These are phyloP conservation scores for Penicillium roqueforti DNA, from an alignment of 495 filamentous ascomycete species.

Conservation along the genomic window DNA sequence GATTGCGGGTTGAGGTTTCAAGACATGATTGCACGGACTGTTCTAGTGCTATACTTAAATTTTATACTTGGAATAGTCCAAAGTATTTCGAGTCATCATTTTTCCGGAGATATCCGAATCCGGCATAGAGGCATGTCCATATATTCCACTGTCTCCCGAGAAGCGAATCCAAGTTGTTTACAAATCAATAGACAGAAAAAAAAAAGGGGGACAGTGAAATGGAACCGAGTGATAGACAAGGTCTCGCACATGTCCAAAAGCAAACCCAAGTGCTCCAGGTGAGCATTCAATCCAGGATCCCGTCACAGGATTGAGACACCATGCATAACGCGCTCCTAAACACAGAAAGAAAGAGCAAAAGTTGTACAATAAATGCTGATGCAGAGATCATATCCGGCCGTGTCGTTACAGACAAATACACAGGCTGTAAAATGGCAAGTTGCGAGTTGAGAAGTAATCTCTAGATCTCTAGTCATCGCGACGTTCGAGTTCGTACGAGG, in stretches of 20 bases:
- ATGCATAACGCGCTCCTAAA: slow-evolving; percentile 29
- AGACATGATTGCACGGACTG: background rate
- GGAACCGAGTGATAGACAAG: background rate
- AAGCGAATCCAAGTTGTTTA: slow-evolving; percentile 23
- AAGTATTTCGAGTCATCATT: slow-evolving; percentile 4
- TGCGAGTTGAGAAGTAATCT: background rate
- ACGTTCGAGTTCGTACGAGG: slow-evolving; percentile 41
- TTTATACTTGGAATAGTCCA: background rate
- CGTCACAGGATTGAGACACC: slow-evolving; percentile 23
- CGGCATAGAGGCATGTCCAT: slow-evolving; percentile 1
- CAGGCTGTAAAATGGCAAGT: slow-evolving; percentile 7
- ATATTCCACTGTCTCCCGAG: slow-evolving; percentile 1
- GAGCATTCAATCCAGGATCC: slow-evolving; percentile 24
- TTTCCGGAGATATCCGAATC: slow-evolving; percentile 8
- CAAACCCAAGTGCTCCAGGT: slow-evolving; percentile 26
- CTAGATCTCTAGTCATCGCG: slow-evolving; percentile 34
- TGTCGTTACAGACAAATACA: slow-evolving; percentile 28
- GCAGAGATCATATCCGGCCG: slow-evolving; percentile 25
- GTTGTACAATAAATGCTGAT: slow-evolving; percentile 30
- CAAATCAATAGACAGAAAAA: slow-evolving; percentile 12
- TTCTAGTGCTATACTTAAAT: background rate
- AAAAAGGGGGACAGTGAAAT: background rate
- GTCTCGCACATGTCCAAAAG: slow-evolving; percentile 4
- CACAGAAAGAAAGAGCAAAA: slow-evolving; percentile 14
- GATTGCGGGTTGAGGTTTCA: background rate